Evolutionary conservation across 2,329 filamentous ascomycete genomes (phyloP), one percentile per base, ranked within the genome.

Genomic region (Scytalidium lignicola): DNA sequence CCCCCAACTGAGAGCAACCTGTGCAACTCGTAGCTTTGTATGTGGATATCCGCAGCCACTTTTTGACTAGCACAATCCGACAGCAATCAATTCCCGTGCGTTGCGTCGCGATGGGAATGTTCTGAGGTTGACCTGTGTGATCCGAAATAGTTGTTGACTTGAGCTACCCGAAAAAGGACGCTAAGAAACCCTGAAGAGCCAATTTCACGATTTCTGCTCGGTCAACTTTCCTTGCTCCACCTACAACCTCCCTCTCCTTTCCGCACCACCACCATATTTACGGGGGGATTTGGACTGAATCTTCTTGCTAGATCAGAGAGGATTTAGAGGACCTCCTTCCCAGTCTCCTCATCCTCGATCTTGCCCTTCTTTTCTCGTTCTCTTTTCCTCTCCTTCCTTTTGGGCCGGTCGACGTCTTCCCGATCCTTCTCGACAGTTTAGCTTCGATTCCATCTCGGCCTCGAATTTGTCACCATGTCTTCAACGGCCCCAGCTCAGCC

Each of bases 401-500:
- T 37, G 32, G 32, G 32, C 32, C 32, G 32, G 32, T 17, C 32
- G 32, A 37, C 32, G 32, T 7, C 32, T 37, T 37, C 32, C n/a
- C 6, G 10, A 37, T 17, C 10, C 15, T 37, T 17, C 32, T 37
- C 15, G 32, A 37, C 12, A 37, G 32, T 13, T 37, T 37, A 37
- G 32, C 32, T 37, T 37, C 32, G 32, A 37, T 15, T 37, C 32
- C 32, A 37, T 37, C 32, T 37, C 15, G 32, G 32, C 32, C 32
- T 37, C 32, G 32, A 37, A 37, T 37, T 13, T 37, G 32, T 15
- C 55, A 79, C 85, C 1, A 75, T 75, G 19, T 72, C 74, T 69
- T 71, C 73, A 49, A 69, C 68, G 54, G 71, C 72, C 54, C 73
- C 74, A 60, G 65, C 67, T 67, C 76, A 75, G 45, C 80, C 82